phyloP scores from a whole-genome alignment of 768 basidiomycete genomes.

The Calocera viscosa region DNA sequence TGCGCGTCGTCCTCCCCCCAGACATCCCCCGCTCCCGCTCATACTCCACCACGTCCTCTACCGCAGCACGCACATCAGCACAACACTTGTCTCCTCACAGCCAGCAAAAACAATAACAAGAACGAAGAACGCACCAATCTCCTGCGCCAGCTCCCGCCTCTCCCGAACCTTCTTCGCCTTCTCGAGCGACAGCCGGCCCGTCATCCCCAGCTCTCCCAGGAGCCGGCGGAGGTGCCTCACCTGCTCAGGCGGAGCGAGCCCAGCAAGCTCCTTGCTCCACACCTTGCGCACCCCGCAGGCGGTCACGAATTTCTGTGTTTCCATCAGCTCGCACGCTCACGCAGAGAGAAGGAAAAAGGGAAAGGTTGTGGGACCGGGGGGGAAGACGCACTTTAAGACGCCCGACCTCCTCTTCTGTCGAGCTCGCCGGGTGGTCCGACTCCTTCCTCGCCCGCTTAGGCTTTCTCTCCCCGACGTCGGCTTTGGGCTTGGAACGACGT shows the following conservation, averaged over 20 bases:
- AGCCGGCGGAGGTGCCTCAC: slow-evolving; percentile 53
- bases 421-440: background rate
- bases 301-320: slow-evolving; percentile 32
- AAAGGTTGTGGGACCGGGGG: background rate
- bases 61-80: background rate
- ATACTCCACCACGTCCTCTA: slow-evolving; percentile 68
- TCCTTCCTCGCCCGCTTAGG: slow-evolving; percentile 31
- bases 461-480: background rate
- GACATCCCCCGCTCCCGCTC: slow-evolving; percentile 37
- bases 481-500: background rate
- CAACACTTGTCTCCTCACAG: background rate
- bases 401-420: background rate
- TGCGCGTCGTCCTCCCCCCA: slow-evolving; percentile 20
- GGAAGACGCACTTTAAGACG: slow-evolving; percentile 14
- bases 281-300: slow-evolving; percentile 68
- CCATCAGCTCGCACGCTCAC: background rate
- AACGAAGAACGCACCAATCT: slow-evolving; percentile 45
- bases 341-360: no score
- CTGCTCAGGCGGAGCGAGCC: slow-evolving; percentile 45
- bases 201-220: slow-evolving; percentile 66
- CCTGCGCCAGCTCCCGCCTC: slow-evolving; percentile 62
- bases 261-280: slow-evolving; percentile 62
- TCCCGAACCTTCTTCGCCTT: slow-evolving; percentile 66
- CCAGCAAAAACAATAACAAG: no score
- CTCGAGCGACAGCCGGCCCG: slow-evolving; percentile 59